Base-by-base conservation (phyloP, 495 filamentous ascomycete genomes). In the Trichoderma parareesei region DNA sequence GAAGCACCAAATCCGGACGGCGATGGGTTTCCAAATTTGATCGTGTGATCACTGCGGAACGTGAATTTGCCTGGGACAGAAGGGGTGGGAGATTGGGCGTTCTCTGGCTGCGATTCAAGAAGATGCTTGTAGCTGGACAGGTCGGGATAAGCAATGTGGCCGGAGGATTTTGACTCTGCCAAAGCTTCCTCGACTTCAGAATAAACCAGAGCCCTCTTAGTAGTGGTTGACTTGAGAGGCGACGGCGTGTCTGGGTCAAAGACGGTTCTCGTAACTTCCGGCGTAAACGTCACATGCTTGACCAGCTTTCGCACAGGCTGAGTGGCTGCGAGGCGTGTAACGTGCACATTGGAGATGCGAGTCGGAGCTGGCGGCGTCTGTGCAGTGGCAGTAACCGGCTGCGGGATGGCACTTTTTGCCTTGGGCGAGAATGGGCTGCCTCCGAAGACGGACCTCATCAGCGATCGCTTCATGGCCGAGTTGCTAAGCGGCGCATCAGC, bases 11-110 rank as follows among this genome's bases (percentile, higher is more conserved):
- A 82, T 10, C 76, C 77, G 43, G 70, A 70, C 1, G 76, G 74
- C 35, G 79, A 76, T 7, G 69, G 55, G 60, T 67, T 65, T 48
- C 75, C 75, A 63, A 88, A 85, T 43, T 73, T 73, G 72, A 86
- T 84, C 2, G 80, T 84, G 68, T 82, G 78, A 60, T 85, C 83
- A 65, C 76, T 79, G 33, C 82, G 79, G 78, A 87, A 87, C 0
- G 84, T 85, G 65, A 87, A 87, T 18, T 78, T 81, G 60, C 81
- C 77, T 9, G 85, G 81, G 16, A 73, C 75, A 6, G 78, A 70
- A 5, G 76, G 69, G 46, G 72, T 71, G 7, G 64, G 69, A 16
- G 68, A 53, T 43, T 66, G 64, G 3, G 72, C 68, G 43, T 75
- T 76, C 48, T 70, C 69, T 2, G 72, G 48, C 33, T 72, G 42